phyloP scores from a whole-genome alignment of 2,329 filamentous ascomycete genomes.

The Orbilia javanica region DNA sequence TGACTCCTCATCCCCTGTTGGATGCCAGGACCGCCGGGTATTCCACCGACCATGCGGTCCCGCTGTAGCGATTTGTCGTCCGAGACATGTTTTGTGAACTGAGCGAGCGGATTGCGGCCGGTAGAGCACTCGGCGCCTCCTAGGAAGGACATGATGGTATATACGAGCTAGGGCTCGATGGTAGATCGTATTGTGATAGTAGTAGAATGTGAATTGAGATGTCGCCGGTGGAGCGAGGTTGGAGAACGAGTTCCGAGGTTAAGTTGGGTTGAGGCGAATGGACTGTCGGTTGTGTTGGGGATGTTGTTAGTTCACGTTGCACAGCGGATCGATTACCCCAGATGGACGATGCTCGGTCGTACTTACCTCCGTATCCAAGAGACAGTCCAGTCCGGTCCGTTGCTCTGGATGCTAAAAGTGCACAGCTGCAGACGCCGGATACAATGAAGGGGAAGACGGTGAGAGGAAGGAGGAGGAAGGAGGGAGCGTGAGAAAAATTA shows the following conservation, averaged over 20 bases:
- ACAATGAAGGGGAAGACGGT: neutral
- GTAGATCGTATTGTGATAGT: neutral
- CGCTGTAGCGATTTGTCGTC: slow-evolving; percentile 95
- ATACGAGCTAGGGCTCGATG: slow-evolving; percentile 8
- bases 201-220: neutral
- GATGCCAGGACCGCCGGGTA: slow-evolving; percentile 72
- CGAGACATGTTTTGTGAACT: slow-evolving; percentile 96
- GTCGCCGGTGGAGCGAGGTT: neutral
- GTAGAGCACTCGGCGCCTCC: slow-evolving; percentile 97
- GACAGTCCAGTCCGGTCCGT: neutral
- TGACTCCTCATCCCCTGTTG: slow-evolving; percentile 56
- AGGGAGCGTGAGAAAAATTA: neutral
- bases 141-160: slow-evolving; percentile 85
- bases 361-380: slow-evolving; percentile 2
- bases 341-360: neutral
- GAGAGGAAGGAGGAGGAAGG: neutral
- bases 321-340: neutral
- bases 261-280: slow-evolving; percentile 10
- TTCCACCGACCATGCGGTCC: slow-evolving; percentile 84
- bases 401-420: neutral
- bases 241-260: slow-evolving; percentile 30
- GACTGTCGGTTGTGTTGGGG: slow-evolving; percentile 49
- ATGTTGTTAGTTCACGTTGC: slow-evolving; percentile 29
- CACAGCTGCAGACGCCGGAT: neutral
- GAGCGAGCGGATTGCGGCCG: slow-evolving; percentile 92